Conservation (phyloP, 257 asterid species). For the Solanum pennellii region DNA sequence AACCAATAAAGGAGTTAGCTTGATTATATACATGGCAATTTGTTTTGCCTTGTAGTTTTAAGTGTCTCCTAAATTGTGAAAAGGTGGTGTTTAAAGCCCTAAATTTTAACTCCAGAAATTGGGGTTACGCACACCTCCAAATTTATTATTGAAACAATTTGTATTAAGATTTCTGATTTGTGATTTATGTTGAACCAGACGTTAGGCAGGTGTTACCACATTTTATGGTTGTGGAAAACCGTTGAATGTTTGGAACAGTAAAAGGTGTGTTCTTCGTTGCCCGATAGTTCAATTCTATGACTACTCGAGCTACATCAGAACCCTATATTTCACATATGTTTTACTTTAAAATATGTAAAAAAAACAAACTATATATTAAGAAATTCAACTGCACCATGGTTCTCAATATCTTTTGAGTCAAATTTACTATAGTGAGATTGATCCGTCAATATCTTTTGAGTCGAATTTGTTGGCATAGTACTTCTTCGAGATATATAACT, state of each 20-base stretch:
- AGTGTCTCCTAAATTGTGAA: not conserved
- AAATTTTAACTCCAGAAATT: not conserved
- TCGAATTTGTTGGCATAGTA: no score
- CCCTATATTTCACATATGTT: not conserved
- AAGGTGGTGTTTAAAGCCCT: not conserved
- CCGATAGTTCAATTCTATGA: not conserved
- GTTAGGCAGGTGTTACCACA: not conserved
- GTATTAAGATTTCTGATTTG: not conserved
- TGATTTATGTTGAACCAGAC: not conserved
- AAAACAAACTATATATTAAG: no score
- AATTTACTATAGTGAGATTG: no score
- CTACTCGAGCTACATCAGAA: not conserved
- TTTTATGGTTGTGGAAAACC: not conserved
- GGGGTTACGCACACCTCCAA: not conserved
- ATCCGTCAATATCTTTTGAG: no score
- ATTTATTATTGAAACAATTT: not conserved
- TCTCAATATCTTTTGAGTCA: no score
- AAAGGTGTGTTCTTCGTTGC: not conserved
- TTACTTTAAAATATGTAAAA: not conserved
- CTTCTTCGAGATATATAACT: no score
- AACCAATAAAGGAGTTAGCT: not conserved
- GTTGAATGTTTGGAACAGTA: not conserved
- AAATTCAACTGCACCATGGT: no score
- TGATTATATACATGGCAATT: not conserved
- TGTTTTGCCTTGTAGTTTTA: not conserved